These are phyloP conservation scores for Xylariomycetidae sp. DNA, from an alignment of 2,329 filamentous ascomycete species.

Conservation along the genomic window DNA sequence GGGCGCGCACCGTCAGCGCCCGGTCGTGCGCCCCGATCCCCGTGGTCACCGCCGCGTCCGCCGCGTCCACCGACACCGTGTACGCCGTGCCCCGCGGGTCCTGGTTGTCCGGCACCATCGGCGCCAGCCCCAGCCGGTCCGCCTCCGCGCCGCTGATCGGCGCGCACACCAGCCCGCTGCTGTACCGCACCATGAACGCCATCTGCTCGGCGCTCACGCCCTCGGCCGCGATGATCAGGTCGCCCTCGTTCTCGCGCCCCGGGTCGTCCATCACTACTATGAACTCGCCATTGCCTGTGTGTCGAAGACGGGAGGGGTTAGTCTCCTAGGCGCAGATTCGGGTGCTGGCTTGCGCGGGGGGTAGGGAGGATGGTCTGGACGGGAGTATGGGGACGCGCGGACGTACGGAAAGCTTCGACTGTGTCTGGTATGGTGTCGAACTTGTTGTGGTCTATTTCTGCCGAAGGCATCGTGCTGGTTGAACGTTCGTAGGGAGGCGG, in stretches of 20 bases:
- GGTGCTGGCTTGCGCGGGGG: too few relatives aligned
- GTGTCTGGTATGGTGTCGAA: slow-evolving; percentile 62
- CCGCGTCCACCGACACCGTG: slow-evolving; percentile 80
- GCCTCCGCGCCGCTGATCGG: slow-evolving; percentile 69
- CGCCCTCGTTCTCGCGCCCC: slow-evolving; percentile 93
- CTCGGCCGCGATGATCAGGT: slow-evolving; percentile 89
- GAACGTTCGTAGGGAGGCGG: too few relatives aligned
- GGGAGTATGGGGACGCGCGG: slow-evolving; percentile 3
- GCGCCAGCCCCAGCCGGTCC: slow-evolving; percentile 68
- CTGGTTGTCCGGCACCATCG: slow-evolving; percentile 72
- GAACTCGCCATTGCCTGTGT: slow-evolving; percentile 73
- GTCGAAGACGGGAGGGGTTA: slow-evolving; percentile 7
- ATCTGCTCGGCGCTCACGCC: slow-evolving; percentile 82
- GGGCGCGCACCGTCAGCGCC: slow-evolving; percentile 69
- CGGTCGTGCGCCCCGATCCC: slow-evolving; percentile 89
- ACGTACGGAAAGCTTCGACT: slow-evolving; percentile 58
- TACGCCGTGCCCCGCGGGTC: slow-evolving; percentile 92
- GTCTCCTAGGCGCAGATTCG: too few relatives aligned
- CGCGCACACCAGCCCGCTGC: slow-evolving; percentile 85
- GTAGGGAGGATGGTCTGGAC: slow-evolving; percentile 7
- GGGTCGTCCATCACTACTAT: slow-evolving; percentile 92
- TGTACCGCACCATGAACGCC: slow-evolving; percentile 92
- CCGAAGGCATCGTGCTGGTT: slow-evolving; percentile 39
- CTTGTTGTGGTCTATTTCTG: slow-evolving; percentile 43
- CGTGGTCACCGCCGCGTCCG: slow-evolving; percentile 67